Percentiles rank a stretch among this genome's conserved stretches.
Evolutionary conservation across 768 basidiomycete genomes (phyloP).

Genomic region (Tulasnella sp.): DNA sequence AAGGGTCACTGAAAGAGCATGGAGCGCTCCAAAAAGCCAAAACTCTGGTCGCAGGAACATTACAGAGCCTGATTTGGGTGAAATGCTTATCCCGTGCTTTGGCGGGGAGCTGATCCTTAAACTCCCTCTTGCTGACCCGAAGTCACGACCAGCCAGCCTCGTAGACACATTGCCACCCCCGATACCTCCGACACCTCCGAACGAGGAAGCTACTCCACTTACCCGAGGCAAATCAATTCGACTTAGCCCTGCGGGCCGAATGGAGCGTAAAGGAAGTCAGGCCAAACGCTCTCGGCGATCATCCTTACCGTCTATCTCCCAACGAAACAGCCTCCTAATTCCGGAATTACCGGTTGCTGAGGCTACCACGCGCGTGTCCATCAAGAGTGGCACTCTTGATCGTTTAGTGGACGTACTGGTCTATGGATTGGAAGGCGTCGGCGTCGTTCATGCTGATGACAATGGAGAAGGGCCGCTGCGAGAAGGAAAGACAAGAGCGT

Average conservation of each 20-base stretch:
- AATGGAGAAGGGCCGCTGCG: conserved; percentile 75
- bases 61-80: conserved; percentile 28
- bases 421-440: conserved; percentile 64
- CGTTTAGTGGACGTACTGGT: conserved; percentile 64
- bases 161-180: conserved; percentile 25
- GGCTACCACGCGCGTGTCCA: conserved; percentile 60
- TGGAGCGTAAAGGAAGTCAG: conserved; percentile 64
- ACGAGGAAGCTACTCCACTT: conserved; percentile 32
- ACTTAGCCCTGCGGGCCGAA: conserved; percentile 58
- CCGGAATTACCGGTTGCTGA: conserved; percentile 53
- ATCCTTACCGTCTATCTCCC: conserved; percentile 68
- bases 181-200: background rate
- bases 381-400: conserved; percentile 70
- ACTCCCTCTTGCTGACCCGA: conserved; percentile 46
- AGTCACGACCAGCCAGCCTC: conserved; percentile 64
- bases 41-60: conserved; percentile 27
- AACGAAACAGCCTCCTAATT: conserved; percentile 45
- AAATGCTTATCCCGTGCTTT: conserved; percentile 58
- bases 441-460: conserved; percentile 74
- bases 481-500: conserved; percentile 61
- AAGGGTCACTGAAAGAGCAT: background rate
- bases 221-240: conserved; percentile 64
- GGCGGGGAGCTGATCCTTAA: conserved; percentile 65
- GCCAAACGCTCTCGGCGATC: conserved; percentile 52
- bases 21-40: background rate